A percentile compares a stretch with the other conserved stretches of the same genome.
Evolutionary conservation across 2,329 filamentous ascomycete species (phyloP).

Genomic region (Coleophoma eucalyptorum): DNA sequence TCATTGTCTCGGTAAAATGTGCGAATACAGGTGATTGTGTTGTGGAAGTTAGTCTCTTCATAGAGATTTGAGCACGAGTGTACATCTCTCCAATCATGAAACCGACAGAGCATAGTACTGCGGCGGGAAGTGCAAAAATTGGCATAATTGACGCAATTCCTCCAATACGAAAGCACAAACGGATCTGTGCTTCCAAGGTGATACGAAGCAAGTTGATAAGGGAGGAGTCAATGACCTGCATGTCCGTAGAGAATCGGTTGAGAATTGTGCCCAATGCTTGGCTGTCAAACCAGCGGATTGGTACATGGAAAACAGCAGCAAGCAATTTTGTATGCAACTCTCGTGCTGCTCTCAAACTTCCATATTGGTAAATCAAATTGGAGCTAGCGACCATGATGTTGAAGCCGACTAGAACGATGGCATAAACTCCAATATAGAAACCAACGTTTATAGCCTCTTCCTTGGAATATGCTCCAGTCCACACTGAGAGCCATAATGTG

Average conservation of each 20-base stretch:
- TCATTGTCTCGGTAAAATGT: constrained; percentile 39
- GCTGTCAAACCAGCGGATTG: neutral
- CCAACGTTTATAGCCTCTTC: neutral
- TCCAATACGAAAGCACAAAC: neutral
- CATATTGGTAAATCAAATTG: neutral
- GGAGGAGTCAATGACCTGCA: neutral
- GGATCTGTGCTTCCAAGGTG: neutral
- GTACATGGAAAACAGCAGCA: neutral
- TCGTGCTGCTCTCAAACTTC: neutral
- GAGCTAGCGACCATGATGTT: neutral
- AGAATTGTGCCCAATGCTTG: neutral
- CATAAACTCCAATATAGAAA: neutral
- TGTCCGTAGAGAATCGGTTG: constrained; percentile 1
- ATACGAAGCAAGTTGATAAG: neutral
- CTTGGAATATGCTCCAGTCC: neutral
- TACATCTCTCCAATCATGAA: neutral
- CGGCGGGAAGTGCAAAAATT: neutral
- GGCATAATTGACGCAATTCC: constrained; percentile 1
- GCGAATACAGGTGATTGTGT: constrained; percentile 36
- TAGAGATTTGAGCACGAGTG: neutral
- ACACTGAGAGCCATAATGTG: neutral
- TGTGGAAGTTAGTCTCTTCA: neutral
- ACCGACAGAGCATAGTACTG: neutral
- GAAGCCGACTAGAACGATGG: neutral
- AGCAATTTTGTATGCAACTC: neutral